These are phyloP conservation scores for Heterobasidion annosum DNA, from an alignment of 1,284 basidiomycete species.

Conservation along the genomic window DNA sequence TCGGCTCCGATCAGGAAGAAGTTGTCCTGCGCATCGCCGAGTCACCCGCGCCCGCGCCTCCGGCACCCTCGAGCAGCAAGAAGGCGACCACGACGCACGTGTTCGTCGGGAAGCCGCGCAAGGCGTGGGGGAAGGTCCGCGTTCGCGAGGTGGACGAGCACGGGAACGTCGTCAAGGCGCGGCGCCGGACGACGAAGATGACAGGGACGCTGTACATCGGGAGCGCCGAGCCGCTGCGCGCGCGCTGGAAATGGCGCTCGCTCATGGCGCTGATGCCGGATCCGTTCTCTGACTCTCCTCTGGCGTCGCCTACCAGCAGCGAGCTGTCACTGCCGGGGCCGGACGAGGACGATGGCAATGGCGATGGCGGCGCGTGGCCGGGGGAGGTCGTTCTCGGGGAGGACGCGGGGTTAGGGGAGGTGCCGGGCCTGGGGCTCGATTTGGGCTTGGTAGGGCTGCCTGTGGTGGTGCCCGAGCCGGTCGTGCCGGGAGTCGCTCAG, in stretches of 20 bases:
- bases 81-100: neutral
- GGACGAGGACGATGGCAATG: neutral
- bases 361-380: conserved; percentile 4
- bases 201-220: conserved; percentile 2
- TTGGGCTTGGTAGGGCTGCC: neutral
- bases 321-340: neutral
- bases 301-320: neutral
- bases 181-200: neutral
- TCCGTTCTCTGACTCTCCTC: neutral
- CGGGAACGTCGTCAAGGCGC: neutral
- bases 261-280: neutral
- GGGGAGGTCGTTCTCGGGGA: conserved; percentile 3
- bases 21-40: neutral
- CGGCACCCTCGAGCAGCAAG: neutral
- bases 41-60: neutral
- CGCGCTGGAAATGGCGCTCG: neutral
- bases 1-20: neutral
- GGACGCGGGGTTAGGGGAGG: neutral
- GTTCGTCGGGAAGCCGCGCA: conserved; percentile 5
- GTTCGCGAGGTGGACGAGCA: neutral
- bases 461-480: too few relatives aligned
- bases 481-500: too few relatives aligned
- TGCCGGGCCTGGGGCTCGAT: neutral
- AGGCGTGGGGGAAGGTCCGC: conserved; percentile 5
- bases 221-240: conserved; percentile 4